These are phyloP conservation scores for Coemansia sp. DNA, from an alignment of 192 early-diverging fungal genomes.

Conservation along the genomic window DNA sequence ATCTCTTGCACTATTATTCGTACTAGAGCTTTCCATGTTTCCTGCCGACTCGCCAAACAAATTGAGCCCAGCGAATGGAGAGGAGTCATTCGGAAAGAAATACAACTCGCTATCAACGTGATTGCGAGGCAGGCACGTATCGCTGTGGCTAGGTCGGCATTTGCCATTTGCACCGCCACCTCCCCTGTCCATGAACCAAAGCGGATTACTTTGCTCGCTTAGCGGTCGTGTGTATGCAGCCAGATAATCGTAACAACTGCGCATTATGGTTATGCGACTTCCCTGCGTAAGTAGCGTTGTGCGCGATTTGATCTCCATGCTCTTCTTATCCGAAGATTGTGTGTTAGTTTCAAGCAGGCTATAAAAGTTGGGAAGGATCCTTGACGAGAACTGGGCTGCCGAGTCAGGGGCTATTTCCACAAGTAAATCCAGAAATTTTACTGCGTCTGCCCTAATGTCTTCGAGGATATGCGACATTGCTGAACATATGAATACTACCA, in stretches of 20 bases:
- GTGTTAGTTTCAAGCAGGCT: slow-evolving; percentile 43
- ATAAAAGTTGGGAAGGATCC: slow-evolving; percentile 50
- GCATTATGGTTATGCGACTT: slow-evolving; percentile 44
- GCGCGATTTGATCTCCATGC: slow-evolving; percentile 26
- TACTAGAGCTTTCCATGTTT: not conserved
- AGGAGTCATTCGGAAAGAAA: slow-evolving; percentile 30
- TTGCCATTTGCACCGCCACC: not conserved
- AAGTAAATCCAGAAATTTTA: slow-evolving; percentile 78
- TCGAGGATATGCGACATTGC: slow-evolving; percentile 90
- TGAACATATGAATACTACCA: slow-evolving; percentile 80
- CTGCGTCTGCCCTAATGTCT: slow-evolving; percentile 79
- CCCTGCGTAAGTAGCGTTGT: slow-evolving; percentile 36
- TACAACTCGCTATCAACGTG: slow-evolving; percentile 14
- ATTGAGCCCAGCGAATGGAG: slow-evolving; percentile 28
- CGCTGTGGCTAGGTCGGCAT: not conserved
- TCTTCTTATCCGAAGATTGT: slow-evolving; percentile 6
- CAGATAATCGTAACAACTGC: slow-evolving; percentile 49
- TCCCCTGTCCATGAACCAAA: slow-evolving; percentile 40
- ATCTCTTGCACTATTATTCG: slow-evolving; percentile 13
- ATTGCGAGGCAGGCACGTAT: not conserved
- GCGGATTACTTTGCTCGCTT: slow-evolving; percentile 10
- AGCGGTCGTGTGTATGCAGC: slow-evolving; percentile 22
- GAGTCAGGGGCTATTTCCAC: slow-evolving; percentile 63
- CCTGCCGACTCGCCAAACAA: slow-evolving; percentile 38
- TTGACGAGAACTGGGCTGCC: slow-evolving; percentile 68